Evolutionary conservation across 768 basidiomycete genomes (phyloP).

Genomic region (Pulveroboletus sp.): DNA sequence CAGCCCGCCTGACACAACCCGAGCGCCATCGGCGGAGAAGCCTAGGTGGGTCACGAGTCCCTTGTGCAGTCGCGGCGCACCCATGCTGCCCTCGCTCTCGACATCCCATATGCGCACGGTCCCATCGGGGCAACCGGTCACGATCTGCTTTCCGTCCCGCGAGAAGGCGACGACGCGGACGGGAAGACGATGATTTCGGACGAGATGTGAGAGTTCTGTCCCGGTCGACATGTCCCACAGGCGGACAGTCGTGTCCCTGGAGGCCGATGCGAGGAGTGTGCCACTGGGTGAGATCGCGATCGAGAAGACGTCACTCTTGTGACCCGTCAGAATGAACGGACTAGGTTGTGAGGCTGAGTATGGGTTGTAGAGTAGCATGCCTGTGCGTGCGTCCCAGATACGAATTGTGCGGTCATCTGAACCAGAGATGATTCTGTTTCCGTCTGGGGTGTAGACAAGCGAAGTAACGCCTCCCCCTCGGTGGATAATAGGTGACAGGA

Average conservation of each 20-base stretch:
- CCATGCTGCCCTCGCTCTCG: constrained; percentile 27
- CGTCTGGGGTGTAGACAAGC: constrained; percentile 29
- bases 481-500: constrained; percentile 13
- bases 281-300: constrained; percentile 30
- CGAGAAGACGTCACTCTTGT: constrained; percentile 23
- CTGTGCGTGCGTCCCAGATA: constrained; percentile 26
- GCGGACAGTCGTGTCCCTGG: constrained; percentile 29
- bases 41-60: constrained; percentile 23
- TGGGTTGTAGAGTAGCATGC: constrained; percentile 15
- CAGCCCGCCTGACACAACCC: constrained; percentile 27
- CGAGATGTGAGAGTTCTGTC: constrained; percentile 20
- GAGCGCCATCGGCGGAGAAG: constrained; percentile 27
- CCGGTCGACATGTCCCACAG: constrained; percentile 24
- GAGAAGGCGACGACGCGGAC: constrained; percentile 27
- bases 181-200: constrained; percentile 26
- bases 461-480: constrained; percentile 19
- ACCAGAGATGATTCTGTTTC: constrained; percentile 25
- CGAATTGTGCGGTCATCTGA: constrained; percentile 28
- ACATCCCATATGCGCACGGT: constrained; percentile 32
- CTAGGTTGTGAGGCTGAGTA: not conserved
- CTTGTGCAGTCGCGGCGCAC: constrained; percentile 21
- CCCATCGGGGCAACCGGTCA: constrained; percentile 25
- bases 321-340: constrained; percentile 17
- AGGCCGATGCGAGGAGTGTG: constrained; percentile 26
- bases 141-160: constrained; percentile 22